Percentiles rank a stretch among this genome's conserved stretches.
phyloP scores from a whole-genome alignment of 495 filamentous ascomycete species.

The Aspergillus campestris region DNA sequence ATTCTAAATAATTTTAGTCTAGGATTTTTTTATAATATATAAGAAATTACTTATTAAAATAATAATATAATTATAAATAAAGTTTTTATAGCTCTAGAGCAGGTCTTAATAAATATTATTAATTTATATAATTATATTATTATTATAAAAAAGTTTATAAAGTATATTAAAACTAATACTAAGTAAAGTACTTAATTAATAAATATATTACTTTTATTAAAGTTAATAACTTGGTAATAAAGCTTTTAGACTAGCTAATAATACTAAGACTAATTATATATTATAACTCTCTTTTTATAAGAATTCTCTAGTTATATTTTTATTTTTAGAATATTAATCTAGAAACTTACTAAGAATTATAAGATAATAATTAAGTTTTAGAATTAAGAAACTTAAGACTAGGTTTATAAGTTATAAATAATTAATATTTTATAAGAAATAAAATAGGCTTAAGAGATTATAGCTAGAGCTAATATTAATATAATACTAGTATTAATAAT shows the following conservation, averaged over 20 bases:
- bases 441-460: too few species aligned
- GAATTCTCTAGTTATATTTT: background rate
- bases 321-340: background rate
- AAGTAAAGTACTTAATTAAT: background rate
- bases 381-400: background rate
- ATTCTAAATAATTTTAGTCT: background rate
- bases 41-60: too few species aligned
- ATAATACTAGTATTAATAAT: too few species aligned
- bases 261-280: too few species aligned
- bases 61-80: background rate
- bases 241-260: background rate
- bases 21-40: background rate
- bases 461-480: too few species aligned
- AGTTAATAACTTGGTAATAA: background rate
- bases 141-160: too few species aligned
- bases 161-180: too few species aligned
- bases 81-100: background rate
- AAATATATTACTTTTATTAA: background rate
- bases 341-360: background rate
- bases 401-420: background rate
- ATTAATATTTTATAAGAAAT: background rate
- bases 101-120: background rate
- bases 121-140: background rate
- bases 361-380: background rate
- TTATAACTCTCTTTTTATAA: background rate